Conservation (phyloP, 805 yeast genomes). For the Sungouiozyma ichnusensis region DNA sequence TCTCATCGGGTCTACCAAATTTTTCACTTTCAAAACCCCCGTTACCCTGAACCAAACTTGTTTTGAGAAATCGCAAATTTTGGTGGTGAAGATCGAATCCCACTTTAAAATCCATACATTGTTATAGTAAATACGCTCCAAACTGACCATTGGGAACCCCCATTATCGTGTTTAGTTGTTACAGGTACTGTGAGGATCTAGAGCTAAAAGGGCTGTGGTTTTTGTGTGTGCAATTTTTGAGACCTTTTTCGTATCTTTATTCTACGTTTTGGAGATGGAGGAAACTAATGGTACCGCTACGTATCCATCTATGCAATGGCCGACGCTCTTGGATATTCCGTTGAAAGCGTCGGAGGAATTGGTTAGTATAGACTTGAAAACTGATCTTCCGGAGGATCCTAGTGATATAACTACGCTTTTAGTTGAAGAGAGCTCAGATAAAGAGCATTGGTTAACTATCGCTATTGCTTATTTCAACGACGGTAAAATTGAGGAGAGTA, state of each 20-base stretch:
- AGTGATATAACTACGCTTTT: conserved; percentile 68
- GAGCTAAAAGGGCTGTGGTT: too few relatives aligned
- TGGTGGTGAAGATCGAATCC: neutral
- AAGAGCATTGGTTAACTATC: conserved; percentile 74
- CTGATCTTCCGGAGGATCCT: conserved; percentile 85
- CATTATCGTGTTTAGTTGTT: too few relatives aligned
- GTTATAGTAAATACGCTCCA: too few relatives aligned
- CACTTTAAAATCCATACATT: too few relatives aligned
- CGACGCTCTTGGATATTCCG: conserved; percentile 45
- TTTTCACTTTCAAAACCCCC: neutral
- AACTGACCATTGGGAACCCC: too few relatives aligned
- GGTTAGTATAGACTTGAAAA: conserved; percentile 69
- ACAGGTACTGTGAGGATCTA: too few relatives aligned
- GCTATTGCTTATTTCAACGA: conserved; percentile 69
- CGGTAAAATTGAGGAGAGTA: conserved; percentile 49
- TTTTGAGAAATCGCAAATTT: too few relatives aligned
- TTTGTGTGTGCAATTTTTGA: neutral
- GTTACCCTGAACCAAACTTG: neutral
- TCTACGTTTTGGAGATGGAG: neutral
- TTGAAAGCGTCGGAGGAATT: conserved; percentile 68
- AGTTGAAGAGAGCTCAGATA: conserved; percentile 67
- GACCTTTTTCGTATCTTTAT: neutral
- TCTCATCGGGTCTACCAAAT: neutral
- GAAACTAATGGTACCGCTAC: conserved; percentile 1
- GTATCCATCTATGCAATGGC: conserved; percentile 27